Evolutionary conservation across 768 basidiomycete species (phyloP).

Genomic region (Holtermannia corniformis): DNA sequence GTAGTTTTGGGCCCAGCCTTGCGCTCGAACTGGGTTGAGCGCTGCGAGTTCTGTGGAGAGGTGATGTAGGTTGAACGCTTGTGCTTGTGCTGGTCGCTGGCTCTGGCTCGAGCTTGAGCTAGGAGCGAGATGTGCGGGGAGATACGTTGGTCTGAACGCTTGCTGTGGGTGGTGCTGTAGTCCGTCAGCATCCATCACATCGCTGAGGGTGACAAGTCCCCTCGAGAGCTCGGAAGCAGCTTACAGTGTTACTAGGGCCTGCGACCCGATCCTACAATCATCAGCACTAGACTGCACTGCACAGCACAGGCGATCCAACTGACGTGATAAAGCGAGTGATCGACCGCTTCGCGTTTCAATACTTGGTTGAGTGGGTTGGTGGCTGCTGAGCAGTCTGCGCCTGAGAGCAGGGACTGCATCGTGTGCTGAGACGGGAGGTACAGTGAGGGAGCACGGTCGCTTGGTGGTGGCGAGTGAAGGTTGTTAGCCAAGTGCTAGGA

Average conservation of each 20-base stretch:
- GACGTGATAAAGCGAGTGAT: slow-evolving; percentile 80
- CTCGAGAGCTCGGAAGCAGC: too few species aligned
- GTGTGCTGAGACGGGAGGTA: slow-evolving; percentile 1
- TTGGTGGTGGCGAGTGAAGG: too few species aligned
- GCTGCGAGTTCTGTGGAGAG: too few species aligned
- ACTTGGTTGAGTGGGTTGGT: slow-evolving; percentile 82
- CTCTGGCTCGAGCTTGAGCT: not conserved
- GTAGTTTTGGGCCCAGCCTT: too few species aligned
- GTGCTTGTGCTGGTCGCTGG: not conserved
- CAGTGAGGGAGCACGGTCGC: too few species aligned
- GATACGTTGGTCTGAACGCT: not conserved
- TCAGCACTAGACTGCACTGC: too few species aligned
- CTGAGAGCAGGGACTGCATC: slow-evolving; percentile 44
- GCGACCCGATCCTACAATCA: not conserved
- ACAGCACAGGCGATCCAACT: slow-evolving; percentile 16
- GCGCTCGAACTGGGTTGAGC: too few species aligned
- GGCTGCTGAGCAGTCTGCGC: slow-evolving; percentile 75
- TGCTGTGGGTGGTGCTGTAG: too few species aligned
- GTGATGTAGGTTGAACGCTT: too few species aligned
- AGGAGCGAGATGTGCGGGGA: not conserved
- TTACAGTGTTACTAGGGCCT: not conserved
- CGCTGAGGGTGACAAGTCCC: too few species aligned
- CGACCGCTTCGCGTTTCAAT: slow-evolving; percentile 78
- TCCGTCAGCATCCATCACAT: too few species aligned
- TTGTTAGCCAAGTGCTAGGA: not conserved